Evolutionary conservation across 169 alveolate genomes (phyloP), one percentile per base, ranked within the genome.

Genomic region (Cyclospora cayetanensis): DNA sequence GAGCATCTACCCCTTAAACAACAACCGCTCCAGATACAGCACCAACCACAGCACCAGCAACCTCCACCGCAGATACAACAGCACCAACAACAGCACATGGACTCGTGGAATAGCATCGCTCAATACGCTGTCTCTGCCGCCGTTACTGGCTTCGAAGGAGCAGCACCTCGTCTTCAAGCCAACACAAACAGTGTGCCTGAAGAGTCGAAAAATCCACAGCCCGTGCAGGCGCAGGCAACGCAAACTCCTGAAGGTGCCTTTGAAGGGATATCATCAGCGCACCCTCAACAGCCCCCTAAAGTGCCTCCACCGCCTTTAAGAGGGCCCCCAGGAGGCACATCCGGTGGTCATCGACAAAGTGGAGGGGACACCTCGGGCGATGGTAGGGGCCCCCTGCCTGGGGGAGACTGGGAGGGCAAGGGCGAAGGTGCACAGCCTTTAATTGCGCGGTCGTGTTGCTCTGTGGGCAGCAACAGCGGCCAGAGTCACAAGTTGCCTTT

Each of bases 401-500:
- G 55, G 55, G 55, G 4, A 70, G 55, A 11, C 27, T 70, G 25
- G 1, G 82, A 25, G 9, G 46, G 82, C 22, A 53, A 37, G 5
- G 82, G 25, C 41, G 76, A 27, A 31, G 80, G 80, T 9, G 80
- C 7, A 0, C 52, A 29, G 80, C 52, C 52, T 15, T 46, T 39
- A 29, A 35, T 9, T 5, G 29, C 80, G 29, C 46, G 25, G 3
- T 31, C 50, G 7, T 68, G 80, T 46, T 68, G 80, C 80, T 68
- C 80, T 34, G 4, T 68, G 4, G 52, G 65, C 65, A 74, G 85
- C 85, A 74, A 63, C 85, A 74, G 34, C 85, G 9, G 60, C 60
- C 60, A 50, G 60, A 42, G 65, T 18, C 53, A 43, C 27, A 87
- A 77, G 41, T 46, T 60, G 52, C 97, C 97, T 4, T 96, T 96